A percentile compares a stretch with the other conserved stretches of the same genome.
These are phyloP conservation scores for Thalassiosira mediterranea DNA, from an alignment of 352 stramenopile species.

Conservation along the genomic window DNA sequence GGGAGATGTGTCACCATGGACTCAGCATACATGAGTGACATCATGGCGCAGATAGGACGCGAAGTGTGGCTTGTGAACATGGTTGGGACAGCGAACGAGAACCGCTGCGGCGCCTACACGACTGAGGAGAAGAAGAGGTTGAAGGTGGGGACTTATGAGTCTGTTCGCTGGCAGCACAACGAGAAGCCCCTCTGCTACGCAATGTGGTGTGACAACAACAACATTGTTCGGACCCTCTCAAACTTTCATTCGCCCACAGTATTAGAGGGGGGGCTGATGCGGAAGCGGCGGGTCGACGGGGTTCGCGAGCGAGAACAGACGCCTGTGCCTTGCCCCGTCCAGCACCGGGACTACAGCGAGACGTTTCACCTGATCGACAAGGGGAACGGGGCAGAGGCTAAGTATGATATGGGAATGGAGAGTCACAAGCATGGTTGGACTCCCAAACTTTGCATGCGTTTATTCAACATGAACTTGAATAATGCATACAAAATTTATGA, in stretches of 20 bases:
- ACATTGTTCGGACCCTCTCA: slow-evolving; percentile 22
- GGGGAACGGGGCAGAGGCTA: too few relatives aligned
- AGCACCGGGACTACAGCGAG: too few relatives aligned
- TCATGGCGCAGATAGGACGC: slow-evolving; percentile 27
- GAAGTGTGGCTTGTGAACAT: slow-evolving; percentile 30
- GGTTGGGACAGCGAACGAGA: slow-evolving; percentile 1
- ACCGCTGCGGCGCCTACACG: slow-evolving; percentile 10
- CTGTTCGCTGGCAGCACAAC: slow-evolving; percentile 10
- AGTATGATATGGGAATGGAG: too few relatives aligned
- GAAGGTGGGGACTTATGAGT: slow-evolving; percentile 12
- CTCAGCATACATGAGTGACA: slow-evolving; percentile 27
- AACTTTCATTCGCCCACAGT: slow-evolving; percentile 16
- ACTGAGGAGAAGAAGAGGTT: slow-evolving; percentile 1
- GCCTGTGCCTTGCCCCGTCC: too few relatives aligned
- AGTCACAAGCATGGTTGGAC: too few relatives aligned
- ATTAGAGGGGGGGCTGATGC: background rate
- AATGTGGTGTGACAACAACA: slow-evolving; percentile 12
- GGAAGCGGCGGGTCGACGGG: too few relatives aligned
- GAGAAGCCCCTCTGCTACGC: slow-evolving; percentile 18
- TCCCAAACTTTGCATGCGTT: too few relatives aligned
- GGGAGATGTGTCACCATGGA: slow-evolving; percentile 12
- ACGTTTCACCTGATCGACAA: too few relatives aligned
- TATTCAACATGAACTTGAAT: too few relatives aligned
- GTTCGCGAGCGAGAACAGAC: too few relatives aligned
- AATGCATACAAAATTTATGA: too few relatives aligned